A percentile compares a stretch with the other conserved stretches of the same genome.
Evolutionary conservation across 163 green algal species (phyloP).

Genomic region (Prototheca stagnorum): DNA sequence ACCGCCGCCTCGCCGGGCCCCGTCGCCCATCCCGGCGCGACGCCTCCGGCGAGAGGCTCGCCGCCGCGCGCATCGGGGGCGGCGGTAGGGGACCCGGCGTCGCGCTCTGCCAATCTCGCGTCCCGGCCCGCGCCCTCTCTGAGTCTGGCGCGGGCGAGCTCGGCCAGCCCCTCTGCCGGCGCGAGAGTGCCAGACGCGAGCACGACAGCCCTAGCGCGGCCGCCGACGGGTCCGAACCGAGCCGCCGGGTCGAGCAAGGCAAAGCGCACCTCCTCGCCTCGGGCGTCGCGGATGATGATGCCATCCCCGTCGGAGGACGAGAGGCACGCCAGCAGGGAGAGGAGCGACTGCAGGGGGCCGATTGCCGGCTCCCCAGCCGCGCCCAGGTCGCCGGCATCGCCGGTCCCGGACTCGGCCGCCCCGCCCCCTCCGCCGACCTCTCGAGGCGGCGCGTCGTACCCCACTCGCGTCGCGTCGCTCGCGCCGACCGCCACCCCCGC

Average conservation of each 20-base stretch:
- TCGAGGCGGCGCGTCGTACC: no score
- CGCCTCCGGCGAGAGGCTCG: no score
- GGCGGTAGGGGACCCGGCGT: no score
- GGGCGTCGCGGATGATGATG: slow-evolving; percentile 49
- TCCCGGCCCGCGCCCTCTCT: no score
- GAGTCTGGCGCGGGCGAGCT: slow-evolving; percentile 52
- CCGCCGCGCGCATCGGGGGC: no score
- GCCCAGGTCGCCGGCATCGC: no score
- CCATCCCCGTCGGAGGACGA: slow-evolving; percentile 67
- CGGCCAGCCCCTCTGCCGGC: slow-evolving; percentile 41
- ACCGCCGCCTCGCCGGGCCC: no score
- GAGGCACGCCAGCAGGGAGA: slow-evolving; percentile 56
- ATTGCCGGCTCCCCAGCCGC: no score
- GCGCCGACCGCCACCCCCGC: no score
- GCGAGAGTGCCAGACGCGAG: slow-evolving; percentile 85
- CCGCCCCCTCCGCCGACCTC: neutral
- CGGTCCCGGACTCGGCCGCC: neutral
- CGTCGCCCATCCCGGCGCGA: no score
- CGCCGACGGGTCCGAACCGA: slow-evolving; percentile 21
- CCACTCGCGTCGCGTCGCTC: no score
- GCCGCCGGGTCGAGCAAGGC: slow-evolving; percentile 43
- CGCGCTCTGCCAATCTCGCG: no score
- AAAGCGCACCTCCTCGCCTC: slow-evolving; percentile 41
- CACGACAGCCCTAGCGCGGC: slow-evolving; percentile 57
- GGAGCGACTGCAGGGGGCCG: slow-evolving; percentile 43